phyloP scores from a whole-genome alignment of 345 rosid species.

The Murraya paniculata region DNA sequence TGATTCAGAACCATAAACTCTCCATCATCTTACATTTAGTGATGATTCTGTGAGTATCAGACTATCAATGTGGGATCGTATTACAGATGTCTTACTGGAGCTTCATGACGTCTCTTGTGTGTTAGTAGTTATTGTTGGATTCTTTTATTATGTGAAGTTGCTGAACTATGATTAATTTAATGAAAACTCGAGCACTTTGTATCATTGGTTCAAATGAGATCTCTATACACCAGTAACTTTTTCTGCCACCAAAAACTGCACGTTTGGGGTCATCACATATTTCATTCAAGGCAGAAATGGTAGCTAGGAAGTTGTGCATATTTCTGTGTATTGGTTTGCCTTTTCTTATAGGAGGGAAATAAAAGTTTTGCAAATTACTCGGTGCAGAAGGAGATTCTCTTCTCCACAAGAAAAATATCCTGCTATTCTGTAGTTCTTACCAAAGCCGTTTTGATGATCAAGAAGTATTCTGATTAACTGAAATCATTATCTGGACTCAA shows the following conservation, averaged over 20 bases:
- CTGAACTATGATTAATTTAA: background rate
- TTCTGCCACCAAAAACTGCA: background rate
- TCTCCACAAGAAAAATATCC: background rate
- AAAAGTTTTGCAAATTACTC: background rate
- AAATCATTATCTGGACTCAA: background rate
- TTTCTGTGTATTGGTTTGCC: background rate
- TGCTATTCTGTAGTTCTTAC: background rate
- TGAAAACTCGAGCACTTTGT: background rate
- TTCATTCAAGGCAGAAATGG: background rate
- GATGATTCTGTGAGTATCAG: background rate
- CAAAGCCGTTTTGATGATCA: background rate
- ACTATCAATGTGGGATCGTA: too few species aligned
- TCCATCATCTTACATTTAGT: background rate
- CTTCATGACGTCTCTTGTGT: background rate
- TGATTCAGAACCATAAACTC: background rate
- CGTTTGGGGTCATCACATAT: background rate
- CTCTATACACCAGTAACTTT: background rate
- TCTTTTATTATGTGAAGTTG: background rate
- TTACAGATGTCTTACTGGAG: background rate
- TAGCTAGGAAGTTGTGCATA: background rate
- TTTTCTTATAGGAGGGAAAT: background rate
- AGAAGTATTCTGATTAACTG: too few species aligned
- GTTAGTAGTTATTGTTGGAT: background rate
- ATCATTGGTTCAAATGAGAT: too few species aligned
- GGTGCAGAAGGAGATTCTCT: background rate